phyloP scores from a whole-genome alignment of 805 yeast genomes.

The Kazachstania bromeliacearum region DNA sequence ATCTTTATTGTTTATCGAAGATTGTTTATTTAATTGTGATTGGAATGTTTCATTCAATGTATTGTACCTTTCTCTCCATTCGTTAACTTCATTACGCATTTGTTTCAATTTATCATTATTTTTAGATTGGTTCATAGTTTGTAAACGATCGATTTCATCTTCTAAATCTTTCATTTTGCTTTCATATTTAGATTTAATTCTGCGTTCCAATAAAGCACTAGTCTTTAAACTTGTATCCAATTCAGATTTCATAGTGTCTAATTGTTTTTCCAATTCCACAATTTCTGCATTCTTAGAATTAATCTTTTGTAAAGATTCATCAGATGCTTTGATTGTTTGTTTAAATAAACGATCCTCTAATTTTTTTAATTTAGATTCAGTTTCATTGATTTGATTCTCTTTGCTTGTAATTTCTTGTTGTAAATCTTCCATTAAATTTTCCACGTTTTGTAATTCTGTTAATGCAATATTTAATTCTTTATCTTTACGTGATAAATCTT shows the following conservation, averaged over 20 bases:
- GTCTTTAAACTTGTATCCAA: slow-evolving; percentile 3
- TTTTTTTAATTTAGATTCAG: slow-evolving; percentile 4
- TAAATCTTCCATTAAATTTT: no score
- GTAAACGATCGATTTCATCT: slow-evolving; percentile 8
- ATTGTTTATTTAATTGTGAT: slow-evolving; percentile 1
- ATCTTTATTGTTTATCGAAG: not conserved
- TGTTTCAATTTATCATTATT: not conserved
- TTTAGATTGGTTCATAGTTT: not conserved
- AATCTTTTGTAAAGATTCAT: slow-evolving; percentile 12
- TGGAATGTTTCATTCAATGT: slow-evolving; percentile 4
- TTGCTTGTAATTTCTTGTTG: not conserved
- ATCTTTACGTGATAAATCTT: no score
- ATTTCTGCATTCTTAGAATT: slow-evolving; percentile 14
- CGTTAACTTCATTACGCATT: slow-evolving; percentile 2
- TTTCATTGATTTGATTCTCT: slow-evolving; percentile 1
- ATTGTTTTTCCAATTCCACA: slow-evolving; percentile 6
- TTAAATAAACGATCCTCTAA: slow-evolving; percentile 16
- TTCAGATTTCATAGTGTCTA: slow-evolving; percentile 2
- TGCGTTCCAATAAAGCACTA: slow-evolving; percentile 3
- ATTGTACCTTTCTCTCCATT: slow-evolving; percentile 6
- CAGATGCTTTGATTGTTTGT: slow-evolving; percentile 15
- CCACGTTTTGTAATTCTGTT: no score
- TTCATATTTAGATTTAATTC: slow-evolving; percentile 5
- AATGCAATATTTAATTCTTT: not conserved
- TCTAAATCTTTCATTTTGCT: slow-evolving; percentile 8